phyloP scores from a whole-genome alignment of 1,284 basidiomycete species.

The Waitea zeae region DNA sequence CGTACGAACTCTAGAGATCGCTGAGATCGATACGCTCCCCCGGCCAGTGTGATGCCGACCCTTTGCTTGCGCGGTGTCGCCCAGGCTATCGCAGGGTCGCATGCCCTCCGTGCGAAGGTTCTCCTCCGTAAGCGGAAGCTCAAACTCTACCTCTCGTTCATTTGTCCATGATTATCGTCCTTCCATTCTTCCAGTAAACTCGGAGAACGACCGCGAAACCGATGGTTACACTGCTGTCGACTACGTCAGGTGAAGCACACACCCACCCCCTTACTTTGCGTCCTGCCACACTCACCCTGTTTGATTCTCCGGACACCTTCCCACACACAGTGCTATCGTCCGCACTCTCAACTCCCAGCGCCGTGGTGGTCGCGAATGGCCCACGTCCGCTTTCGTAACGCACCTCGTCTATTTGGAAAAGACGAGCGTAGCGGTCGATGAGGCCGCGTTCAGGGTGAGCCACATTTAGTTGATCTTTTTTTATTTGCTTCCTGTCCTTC shows the following conservation, averaged over 20 bases:
- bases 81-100: constrained; percentile 60
- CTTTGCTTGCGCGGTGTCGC: constrained; percentile 76
- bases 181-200: constrained; percentile 80
- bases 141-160: too few species aligned
- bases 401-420: constrained; percentile 69
- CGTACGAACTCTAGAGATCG: too few species aligned
- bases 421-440: constrained; percentile 44
- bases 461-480: too few species aligned
- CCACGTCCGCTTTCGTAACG: constrained; percentile 61
- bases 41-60: constrained; percentile 68
- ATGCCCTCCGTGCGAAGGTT: constrained; percentile 62
- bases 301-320: too few species aligned
- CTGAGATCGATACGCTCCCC: too few species aligned
- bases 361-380: constrained; percentile 31
- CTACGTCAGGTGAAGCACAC: constrained; percentile 73
- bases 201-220: constrained; percentile 84
- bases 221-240: constrained; percentile 71
- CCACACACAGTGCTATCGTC: too few species aligned
- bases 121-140: too few species aligned
- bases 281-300: too few species aligned
- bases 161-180: constrained; percentile 4
- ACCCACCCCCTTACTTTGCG: too few species aligned
- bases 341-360: too few species aligned
- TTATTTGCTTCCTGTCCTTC: too few species aligned
- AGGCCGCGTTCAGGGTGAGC: constrained; percentile 41